A percentile compares a stretch with the other conserved stretches of the same genome.
Evolutionary conservation across 2,329 filamentous ascomycete species (phyloP).

Genomic region (Ustilaginoidea virens): DNA sequence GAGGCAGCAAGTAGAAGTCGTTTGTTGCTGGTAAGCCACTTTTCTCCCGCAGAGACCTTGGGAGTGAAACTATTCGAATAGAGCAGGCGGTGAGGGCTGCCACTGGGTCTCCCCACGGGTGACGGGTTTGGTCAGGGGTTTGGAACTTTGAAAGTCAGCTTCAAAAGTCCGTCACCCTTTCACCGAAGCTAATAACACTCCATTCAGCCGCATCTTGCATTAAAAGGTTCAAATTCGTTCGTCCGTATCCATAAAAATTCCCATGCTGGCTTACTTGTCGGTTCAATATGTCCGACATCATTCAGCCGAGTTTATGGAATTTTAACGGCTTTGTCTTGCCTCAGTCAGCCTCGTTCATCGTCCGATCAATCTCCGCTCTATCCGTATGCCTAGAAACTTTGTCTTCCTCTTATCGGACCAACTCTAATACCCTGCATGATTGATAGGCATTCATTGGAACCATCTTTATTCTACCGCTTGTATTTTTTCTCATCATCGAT

Average conservation of each 20-base stretch:
- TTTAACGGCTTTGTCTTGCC: constrained; percentile 12
- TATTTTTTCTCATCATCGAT: constrained; percentile 33
- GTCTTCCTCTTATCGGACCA: constrained; percentile 1
- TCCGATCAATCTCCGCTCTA: constrained; percentile 21
- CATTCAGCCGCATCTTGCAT: too few species aligned
- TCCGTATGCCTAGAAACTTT: constrained; percentile 16
- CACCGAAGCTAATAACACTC: too few species aligned
- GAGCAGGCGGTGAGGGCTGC: constrained; percentile 7
- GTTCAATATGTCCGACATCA: constrained; percentile 12
- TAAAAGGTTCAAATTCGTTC: too few species aligned
- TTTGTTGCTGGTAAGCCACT: too few species aligned
- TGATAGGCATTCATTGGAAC: constrained; percentile 27
- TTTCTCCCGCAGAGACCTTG: neutral
- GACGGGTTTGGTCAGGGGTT: too few species aligned
- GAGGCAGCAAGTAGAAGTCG: too few species aligned
- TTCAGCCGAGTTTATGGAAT: constrained; percentile 11
- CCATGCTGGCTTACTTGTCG: too few species aligned
- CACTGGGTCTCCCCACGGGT: too few species aligned
- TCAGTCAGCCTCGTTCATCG: constrained; percentile 14
- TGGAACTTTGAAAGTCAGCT: too few species aligned
- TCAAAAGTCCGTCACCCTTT: too few species aligned
- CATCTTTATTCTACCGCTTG: constrained; percentile 29
- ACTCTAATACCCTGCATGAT: constrained; percentile 5
- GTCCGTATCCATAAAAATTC: too few species aligned
- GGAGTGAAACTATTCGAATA: neutral